A percentile compares a stretch with the other conserved stretches of the same genome.
Evolutionary conservation across 1,284 basidiomycete species (phyloP).

Genomic region (Coniophora puteana): DNA sequence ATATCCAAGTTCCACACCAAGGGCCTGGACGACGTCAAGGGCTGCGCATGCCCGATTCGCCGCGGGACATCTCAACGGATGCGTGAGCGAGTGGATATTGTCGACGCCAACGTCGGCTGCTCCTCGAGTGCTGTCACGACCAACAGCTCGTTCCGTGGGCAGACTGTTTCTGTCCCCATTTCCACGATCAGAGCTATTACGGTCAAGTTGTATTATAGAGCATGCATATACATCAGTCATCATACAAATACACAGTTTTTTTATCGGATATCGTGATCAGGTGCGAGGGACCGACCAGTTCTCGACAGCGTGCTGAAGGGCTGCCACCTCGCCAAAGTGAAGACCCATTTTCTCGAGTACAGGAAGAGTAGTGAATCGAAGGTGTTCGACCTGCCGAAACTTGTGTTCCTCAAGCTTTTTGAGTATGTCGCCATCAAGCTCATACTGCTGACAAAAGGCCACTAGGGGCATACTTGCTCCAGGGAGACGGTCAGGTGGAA

Average conservation of each 20-base stretch:
- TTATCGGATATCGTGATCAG: no score
- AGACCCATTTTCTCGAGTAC: neutral
- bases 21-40: conserved; percentile 47
- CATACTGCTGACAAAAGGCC: no score
- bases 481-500: no score
- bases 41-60: conserved; percentile 68
- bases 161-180: conserved; percentile 66
- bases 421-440: no score
- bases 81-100: no score
- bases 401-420: no score
- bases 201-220: no score
- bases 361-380: neutral
- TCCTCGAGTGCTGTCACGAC: conserved; percentile 69
- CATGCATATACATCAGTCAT: no score
- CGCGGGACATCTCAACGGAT: conserved; percentile 68
- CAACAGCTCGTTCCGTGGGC: conserved; percentile 69
- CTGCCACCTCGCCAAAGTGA: neutral
- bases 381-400: no score
- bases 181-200: no score
- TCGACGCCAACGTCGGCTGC: conserved; percentile 74
- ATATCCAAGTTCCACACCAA: conserved; percentile 45
- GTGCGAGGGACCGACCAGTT: neutral
- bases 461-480: no score
- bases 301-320: neutral
- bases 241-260: no score